phyloP scores from a whole-genome alignment of 495 filamentous ascomycete species.

The Terfezia boudieri region DNA sequence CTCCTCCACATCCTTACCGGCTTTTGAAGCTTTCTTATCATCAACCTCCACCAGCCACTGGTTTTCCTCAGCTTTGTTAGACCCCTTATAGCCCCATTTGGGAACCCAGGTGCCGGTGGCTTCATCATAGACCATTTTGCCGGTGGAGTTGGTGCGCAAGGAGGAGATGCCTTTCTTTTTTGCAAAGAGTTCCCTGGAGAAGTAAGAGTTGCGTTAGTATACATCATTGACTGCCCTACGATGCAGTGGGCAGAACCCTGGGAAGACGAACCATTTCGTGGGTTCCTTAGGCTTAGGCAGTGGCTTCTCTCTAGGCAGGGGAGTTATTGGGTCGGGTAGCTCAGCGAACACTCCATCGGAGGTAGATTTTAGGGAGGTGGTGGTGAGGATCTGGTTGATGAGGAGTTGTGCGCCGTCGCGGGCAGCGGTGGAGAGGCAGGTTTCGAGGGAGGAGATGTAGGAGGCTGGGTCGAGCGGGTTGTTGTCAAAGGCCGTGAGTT shows the following conservation, averaged over 20 bases:
- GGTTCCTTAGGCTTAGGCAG: constrained; percentile 54
- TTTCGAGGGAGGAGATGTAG: constrained; percentile 28
- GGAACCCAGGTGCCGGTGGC: constrained; percentile 68
- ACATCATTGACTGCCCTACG: neutral
- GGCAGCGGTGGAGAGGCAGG: constrained; percentile 40
- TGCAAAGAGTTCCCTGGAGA: constrained; percentile 50
- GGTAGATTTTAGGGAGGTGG: constrained; percentile 49
- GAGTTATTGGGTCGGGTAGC: constrained; percentile 44
- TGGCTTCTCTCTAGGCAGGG: constrained; percentile 73
- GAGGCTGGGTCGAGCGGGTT: constrained; percentile 40
- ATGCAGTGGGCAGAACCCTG: neutral
- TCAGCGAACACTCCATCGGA: constrained; percentile 47
- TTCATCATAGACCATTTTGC: constrained; percentile 67
- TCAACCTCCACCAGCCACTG: constrained; percentile 85
- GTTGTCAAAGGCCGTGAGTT: constrained; percentile 58
- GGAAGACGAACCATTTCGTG: constrained; percentile 47
- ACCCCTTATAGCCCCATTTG: constrained; percentile 86
- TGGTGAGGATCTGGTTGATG: constrained; percentile 70
- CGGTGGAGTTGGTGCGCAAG: constrained; percentile 40
- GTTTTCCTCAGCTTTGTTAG: constrained; percentile 54
- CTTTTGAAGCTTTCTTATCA: constrained; percentile 41
- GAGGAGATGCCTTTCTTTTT: constrained; percentile 83
- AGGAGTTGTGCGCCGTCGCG: constrained; percentile 73
- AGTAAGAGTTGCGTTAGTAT: neutral
- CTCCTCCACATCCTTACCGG: constrained; percentile 31